Evolutionary conservation across 2,329 filamentous ascomycete genomes (phyloP).

Genomic region (Aspergillus clavatus): DNA sequence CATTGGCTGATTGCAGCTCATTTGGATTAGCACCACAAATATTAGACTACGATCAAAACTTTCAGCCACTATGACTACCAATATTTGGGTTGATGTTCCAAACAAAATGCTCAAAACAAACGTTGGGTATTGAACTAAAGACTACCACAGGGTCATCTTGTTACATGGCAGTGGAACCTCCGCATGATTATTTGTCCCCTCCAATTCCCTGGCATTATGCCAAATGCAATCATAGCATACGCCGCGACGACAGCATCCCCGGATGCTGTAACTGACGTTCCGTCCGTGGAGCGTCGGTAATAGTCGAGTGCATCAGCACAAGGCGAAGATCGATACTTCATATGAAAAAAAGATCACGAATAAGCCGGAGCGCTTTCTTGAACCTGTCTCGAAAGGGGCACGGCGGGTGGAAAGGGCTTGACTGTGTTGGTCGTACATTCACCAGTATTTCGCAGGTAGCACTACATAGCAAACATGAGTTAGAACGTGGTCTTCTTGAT

Average conservation of each 20-base stretch:
- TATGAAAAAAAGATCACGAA: constrained; percentile 66
- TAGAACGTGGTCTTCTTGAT: constrained; percentile 3
- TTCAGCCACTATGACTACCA: no score
- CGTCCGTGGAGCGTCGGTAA: constrained; percentile 71
- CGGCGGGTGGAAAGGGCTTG: constrained; percentile 90
- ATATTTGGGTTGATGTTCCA: no score
- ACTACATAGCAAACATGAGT: background rate
- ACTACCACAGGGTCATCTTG: no score
- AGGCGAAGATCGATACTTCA: constrained; percentile 66
- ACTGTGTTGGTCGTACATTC: constrained; percentile 86
- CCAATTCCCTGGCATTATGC: background rate
- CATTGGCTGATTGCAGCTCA: background rate
- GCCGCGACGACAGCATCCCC: constrained; percentile 51
- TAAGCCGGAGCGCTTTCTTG: constrained; percentile 98
- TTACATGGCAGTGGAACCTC: background rate
- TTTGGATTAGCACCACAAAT: background rate
- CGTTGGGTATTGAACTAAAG: no score
- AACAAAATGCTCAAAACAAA: no score
- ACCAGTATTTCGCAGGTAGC: constrained; percentile 7
- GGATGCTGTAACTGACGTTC: constrained; percentile 56
- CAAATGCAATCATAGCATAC: constrained; percentile 20
- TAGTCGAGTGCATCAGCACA: constrained; percentile 58
- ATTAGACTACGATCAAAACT: no score
- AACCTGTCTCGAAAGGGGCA: constrained; percentile 71
- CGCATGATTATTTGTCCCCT: background rate